phyloP scores from a whole-genome alignment of 495 filamentous ascomycete genomes.

The Neurospora sp. region DNA sequence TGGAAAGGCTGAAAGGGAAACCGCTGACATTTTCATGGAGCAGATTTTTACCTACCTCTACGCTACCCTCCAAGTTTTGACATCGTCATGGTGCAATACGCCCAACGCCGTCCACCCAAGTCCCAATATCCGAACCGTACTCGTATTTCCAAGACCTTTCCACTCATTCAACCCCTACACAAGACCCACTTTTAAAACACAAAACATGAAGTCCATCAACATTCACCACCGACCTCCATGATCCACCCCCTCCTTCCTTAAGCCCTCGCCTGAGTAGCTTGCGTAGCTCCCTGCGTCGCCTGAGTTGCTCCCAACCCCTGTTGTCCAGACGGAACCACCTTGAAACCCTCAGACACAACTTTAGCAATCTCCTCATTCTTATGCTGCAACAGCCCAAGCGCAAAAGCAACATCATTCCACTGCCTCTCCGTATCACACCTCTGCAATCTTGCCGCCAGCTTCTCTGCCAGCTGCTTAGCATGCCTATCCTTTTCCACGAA shows the following conservation, averaged over 20 bases:
- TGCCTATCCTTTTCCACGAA: slow-evolving; percentile 99
- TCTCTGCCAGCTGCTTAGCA: slow-evolving; percentile 88
- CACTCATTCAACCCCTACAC: background rate
- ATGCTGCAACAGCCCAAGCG: slow-evolving; percentile 77
- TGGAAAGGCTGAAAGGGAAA: background rate
- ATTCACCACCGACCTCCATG: background rate
- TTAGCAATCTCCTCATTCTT: slow-evolving; percentile 97
- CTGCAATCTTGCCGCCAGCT: slow-evolving; percentile 76
- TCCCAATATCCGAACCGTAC: background rate
- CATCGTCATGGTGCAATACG: background rate
- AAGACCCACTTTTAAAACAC: background rate
- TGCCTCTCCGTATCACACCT: slow-evolving; percentile 87
- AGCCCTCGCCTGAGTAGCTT: background rate
- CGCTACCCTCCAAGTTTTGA: background rate
- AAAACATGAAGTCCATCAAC: background rate
- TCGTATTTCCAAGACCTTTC: background rate
- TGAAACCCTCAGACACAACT: slow-evolving; percentile 72
- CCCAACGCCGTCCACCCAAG: background rate
- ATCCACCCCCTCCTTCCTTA: background rate
- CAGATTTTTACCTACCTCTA: background rate
- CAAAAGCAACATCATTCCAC: slow-evolving; percentile 95
- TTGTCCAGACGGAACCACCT: slow-evolving; percentile 53
- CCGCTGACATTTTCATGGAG: background rate
- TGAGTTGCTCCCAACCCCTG: background rate
- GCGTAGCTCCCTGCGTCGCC: background rate